phyloP scores from a whole-genome alignment of 2,329 filamentous ascomycete genomes.

The Coleophoma cylindrospora region DNA sequence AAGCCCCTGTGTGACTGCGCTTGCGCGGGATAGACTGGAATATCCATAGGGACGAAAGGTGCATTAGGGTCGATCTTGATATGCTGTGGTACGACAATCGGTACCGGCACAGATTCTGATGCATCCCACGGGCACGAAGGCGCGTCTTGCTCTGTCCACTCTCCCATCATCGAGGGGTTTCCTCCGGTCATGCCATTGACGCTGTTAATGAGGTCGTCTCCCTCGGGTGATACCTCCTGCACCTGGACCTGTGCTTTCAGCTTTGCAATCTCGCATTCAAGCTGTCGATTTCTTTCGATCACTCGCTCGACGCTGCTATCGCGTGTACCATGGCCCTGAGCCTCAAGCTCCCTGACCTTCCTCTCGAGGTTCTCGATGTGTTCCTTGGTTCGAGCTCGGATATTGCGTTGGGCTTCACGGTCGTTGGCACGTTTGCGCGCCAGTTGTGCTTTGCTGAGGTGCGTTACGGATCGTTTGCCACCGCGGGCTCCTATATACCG shows the following conservation, averaged over 20 bases:
- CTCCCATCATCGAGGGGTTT: not conserved
- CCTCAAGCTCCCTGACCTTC: slow-evolving; percentile 24
- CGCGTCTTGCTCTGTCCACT: slow-evolving; percentile 16
- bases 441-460: slow-evolving; percentile 81
- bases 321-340: slow-evolving; percentile 26
- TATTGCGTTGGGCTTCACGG: slow-evolving; percentile 83
- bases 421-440: slow-evolving; percentile 89
- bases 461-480: slow-evolving; percentile 75
- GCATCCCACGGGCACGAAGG: not conserved
- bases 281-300: slow-evolving; percentile 22
- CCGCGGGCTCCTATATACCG: slow-evolving; percentile 16
- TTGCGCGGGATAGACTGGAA: not conserved
- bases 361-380: slow-evolving; percentile 52
- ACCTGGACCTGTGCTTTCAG: slow-evolving; percentile 17
- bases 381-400: slow-evolving; percentile 78
- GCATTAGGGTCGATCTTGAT: slow-evolving; percentile 1
- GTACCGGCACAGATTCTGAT: not conserved
- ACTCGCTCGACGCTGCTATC: slow-evolving; percentile 39
- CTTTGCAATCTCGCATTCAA: slow-evolving; percentile 22
- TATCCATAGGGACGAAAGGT: not conserved
- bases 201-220: slow-evolving; percentile 4
- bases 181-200: too few relatives aligned
- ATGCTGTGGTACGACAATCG: not conserved
- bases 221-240: slow-evolving; percentile 4
- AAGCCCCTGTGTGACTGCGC: not conserved